Conservation (phyloP, 805 yeast genomes). For the Torulaspora microellipsoides region DNA sequence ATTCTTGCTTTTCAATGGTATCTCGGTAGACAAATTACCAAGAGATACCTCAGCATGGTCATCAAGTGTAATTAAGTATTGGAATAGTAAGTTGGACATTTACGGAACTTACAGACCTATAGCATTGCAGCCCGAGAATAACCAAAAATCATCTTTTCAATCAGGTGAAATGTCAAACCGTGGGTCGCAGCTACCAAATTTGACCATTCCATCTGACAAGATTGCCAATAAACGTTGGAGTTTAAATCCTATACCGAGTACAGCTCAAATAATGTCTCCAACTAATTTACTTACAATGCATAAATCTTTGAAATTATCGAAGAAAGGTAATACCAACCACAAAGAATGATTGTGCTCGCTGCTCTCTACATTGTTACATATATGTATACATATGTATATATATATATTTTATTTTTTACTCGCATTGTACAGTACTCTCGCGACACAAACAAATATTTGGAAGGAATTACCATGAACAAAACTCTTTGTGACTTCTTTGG, state of each 20-base stretch:
- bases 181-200: constrained; percentile 1
- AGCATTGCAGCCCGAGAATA: neutral
- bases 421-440: neutral
- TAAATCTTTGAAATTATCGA: constrained; percentile 15
- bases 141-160: neutral
- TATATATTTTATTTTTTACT: neutral
- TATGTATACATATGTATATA: neutral
- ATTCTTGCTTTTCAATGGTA: constrained; percentile 53
- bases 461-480: too few relatives aligned
- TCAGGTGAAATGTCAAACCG: neutral
- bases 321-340: constrained; percentile 7
- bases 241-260: constrained; percentile 13
- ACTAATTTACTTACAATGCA: constrained; percentile 14
- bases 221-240: constrained; percentile 14
- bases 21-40: constrained; percentile 39
- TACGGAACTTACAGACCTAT: constrained; percentile 14
- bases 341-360: neutral
- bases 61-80: constrained; percentile 47
- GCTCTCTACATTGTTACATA: neutral
- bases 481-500: too few relatives aligned
- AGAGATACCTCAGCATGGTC: constrained; percentile 35
- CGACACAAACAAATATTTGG: constrained; percentile 1
- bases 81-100: constrained; percentile 43
- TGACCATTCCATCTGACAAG: constrained; percentile 7
- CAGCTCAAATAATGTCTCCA: constrained; percentile 17